Base-by-base conservation (phyloP, 192 early-diverging fungal species). In the Coemansia sp. region DNA sequence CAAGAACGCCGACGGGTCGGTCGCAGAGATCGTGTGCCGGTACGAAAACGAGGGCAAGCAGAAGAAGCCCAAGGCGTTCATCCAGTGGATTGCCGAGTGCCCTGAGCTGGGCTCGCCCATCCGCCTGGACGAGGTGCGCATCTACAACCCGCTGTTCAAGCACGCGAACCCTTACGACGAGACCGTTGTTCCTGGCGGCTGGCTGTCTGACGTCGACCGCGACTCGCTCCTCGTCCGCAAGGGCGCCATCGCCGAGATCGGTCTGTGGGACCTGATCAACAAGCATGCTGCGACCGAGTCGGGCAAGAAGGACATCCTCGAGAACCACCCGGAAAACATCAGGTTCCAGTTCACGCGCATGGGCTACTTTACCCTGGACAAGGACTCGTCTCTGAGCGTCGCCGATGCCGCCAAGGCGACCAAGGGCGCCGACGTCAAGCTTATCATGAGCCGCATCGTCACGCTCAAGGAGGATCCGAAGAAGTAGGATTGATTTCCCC, bases 321-420 rank as follows among this genome's bases (percentile, higher is more conserved):
- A 88, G 68, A 79, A 69, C 36, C 66, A 71, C 49, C 86, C 88
- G 42, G 98, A 97, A 74, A 89, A 86, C 61, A 87, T 91, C 70
- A 73, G 93, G 60, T 95, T 91, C 87, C 98, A 99, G 84, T 89
- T 95, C 64, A 84, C 92, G 39, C 86, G 98, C 53, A 88, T 95
- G 35, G 98, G 94, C n/a, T 99, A 99, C 85, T 99, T 97, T 75
- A 90, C 96, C 68, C 83, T 99, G 13, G 98, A 99, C 72, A 88
- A 85, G 74, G 95, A 98, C 82, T 85, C 90, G 4, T 84, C 83
- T 16, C 51, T 95, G 49, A 75, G 74, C 27, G 61, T 73, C n/a
- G 85, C 84, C 13, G 72, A 77, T 50, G 84, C 84, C 24, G 85
- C 84, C 3, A 50, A 82, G n/a, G 69, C 79, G n/a, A 53, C 10